Percentiles rank a stretch among this genome's conserved stretches.
Evolutionary conservation across 768 basidiomycete species (phyloP).

Genomic region (Amanita phalloides): DNA sequence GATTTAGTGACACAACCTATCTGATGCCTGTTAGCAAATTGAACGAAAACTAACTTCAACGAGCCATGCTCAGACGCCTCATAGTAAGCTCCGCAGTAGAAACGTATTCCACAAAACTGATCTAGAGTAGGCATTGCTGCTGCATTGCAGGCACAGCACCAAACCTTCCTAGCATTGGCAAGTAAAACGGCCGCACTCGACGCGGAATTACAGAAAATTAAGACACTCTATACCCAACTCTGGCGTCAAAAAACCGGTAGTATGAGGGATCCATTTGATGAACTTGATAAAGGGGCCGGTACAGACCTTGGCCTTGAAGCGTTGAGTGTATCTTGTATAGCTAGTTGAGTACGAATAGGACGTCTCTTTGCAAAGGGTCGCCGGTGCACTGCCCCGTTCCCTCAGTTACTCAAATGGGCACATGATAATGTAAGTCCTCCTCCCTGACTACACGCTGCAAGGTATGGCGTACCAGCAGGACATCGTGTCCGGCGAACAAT

Average conservation of each 20-base stretch:
- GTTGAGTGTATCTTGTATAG: slow-evolving; percentile 16
- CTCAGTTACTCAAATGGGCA: neutral
- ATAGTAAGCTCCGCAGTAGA: slow-evolving; percentile 34
- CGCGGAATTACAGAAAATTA: slow-evolving; percentile 67
- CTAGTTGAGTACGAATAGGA: neutral
- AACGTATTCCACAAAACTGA: slow-evolving; percentile 2
- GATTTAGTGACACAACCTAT: neutral
- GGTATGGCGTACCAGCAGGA: slow-evolving; percentile 18
- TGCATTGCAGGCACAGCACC: slow-evolving; percentile 72
- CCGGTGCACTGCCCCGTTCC: neutral
- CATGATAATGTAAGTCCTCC: neutral
- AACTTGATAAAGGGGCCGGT: slow-evolving; percentile 19
- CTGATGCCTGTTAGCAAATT: slow-evolving; percentile 46
- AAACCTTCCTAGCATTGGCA: slow-evolving; percentile 67
- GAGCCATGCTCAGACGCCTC: slow-evolving; percentile 61
- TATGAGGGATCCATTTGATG: slow-evolving; percentile 72
- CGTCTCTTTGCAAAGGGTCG: too few relatives aligned
- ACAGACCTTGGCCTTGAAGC: slow-evolving; percentile 31
- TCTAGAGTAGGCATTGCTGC: slow-evolving; percentile 48
- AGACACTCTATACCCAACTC: slow-evolving; percentile 61
- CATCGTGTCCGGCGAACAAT: slow-evolving; percentile 51
- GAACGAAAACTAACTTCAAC: slow-evolving; percentile 69
- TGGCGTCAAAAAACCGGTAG: slow-evolving; percentile 78
- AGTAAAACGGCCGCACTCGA: slow-evolving; percentile 67
- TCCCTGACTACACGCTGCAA: neutral